Evolutionary conservation across 495 filamentous ascomycete genomes (phyloP).

Genomic region (Xeromyces bisporus): DNA sequence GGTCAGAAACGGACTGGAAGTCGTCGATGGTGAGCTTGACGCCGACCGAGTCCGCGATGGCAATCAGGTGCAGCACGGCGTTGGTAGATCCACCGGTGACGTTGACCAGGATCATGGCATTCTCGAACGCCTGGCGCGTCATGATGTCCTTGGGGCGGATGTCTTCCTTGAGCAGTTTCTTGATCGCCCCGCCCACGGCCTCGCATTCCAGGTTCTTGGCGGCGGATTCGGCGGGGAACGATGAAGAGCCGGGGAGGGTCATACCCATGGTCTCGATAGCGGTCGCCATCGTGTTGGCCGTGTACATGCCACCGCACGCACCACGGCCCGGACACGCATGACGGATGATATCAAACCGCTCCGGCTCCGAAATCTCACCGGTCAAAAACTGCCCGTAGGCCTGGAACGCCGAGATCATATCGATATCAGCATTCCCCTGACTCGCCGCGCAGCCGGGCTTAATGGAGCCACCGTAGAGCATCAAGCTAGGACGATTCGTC

Average conservation of each 20-base stretch:
- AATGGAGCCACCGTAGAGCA: constrained; percentile 96
- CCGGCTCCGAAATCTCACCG: constrained; percentile 78
- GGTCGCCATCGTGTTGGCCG: constrained; percentile 95
- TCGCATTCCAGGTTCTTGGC: constrained; percentile 78
- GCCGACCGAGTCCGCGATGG: constrained; percentile 87
- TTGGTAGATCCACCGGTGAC: constrained; percentile 95
- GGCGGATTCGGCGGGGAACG: constrained; percentile 74
- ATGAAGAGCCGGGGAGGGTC: constrained; percentile 84
- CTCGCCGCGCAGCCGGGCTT: constrained; percentile 68
- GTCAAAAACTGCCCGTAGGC: constrained; percentile 90
- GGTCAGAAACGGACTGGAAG: constrained; percentile 88
- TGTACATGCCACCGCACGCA: constrained; percentile 98
- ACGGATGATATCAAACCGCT: constrained; percentile 86
- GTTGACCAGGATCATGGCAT: constrained; percentile 90
- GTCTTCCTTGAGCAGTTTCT: constrained; percentile 69
- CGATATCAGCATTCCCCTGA: constrained; percentile 59
- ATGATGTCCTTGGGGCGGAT: constrained; percentile 81
- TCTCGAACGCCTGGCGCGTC: constrained; percentile 83
- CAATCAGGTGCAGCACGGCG: constrained; percentile 90
- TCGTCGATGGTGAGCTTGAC: constrained; percentile 92
- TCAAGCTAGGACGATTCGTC: constrained; percentile 80
- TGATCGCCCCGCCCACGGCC: constrained; percentile 70
- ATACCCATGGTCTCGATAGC: constrained; percentile 96
- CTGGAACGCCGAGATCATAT: constrained; percentile 95
- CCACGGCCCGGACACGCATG: constrained; percentile 86